Conservation (phyloP, 2,329 filamentous ascomycete species). For the Elsinoe necatrix region DNA sequence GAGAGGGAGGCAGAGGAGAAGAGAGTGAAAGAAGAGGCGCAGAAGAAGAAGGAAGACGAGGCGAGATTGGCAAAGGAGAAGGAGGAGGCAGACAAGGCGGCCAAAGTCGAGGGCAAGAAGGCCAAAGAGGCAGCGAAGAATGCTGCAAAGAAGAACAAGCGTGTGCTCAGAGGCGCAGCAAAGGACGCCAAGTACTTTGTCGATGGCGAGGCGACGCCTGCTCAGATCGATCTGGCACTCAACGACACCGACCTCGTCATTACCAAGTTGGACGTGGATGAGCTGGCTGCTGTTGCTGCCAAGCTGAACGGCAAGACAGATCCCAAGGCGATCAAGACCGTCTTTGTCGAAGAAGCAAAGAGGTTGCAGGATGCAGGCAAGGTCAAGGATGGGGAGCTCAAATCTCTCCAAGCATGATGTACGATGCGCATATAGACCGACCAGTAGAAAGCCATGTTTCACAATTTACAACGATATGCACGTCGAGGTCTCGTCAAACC, state of each 20-base stretch:
- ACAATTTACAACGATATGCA: neutral
- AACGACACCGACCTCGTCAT: conserved; percentile 81
- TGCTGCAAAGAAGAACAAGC: conserved; percentile 99
- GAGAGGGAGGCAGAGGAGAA: conserved; percentile 90
- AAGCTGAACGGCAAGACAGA: conserved; percentile 74
- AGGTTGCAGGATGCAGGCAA: conserved; percentile 73
- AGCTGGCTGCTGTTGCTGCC: conserved; percentile 72
- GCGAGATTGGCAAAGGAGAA: conserved; percentile 72
- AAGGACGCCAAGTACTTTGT: conserved; percentile 98
- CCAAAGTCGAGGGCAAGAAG: conserved; percentile 83
- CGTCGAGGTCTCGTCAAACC: too few species aligned
- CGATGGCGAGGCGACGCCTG: conserved; percentile 57
- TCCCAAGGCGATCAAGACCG: conserved; percentile 72
- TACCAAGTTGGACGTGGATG: conserved; percentile 79
- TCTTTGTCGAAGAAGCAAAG: conserved; percentile 71
- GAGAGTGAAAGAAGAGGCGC: conserved; percentile 75
- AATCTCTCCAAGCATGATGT: conserved; percentile 37
- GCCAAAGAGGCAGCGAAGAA: conserved; percentile 98
- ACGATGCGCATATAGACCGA: neutral
- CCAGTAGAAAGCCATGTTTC: neutral
- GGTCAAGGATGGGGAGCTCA: conserved; percentile 74
- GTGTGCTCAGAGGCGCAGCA: conserved; percentile 82
- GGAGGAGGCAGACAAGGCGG: conserved; percentile 76
- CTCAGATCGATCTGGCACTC: conserved; percentile 75
- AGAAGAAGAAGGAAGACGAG: conserved; percentile 74